Conservation (phyloP, 2,329 filamentous ascomycete species). For the Epichloe uncinata region DNA sequence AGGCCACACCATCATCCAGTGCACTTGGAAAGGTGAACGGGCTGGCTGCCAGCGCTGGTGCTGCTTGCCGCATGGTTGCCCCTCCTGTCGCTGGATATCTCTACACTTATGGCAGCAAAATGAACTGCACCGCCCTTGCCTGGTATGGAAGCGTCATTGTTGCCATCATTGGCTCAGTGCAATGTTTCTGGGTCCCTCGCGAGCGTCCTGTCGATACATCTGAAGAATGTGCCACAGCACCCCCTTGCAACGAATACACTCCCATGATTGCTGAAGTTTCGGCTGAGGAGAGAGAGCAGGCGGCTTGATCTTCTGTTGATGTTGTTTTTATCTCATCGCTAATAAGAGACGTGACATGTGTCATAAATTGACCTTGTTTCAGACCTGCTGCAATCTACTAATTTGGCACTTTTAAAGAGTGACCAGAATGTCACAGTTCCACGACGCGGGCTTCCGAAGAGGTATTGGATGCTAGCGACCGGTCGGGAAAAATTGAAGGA, state of each 20-base stretch:
- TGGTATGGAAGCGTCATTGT: constrained; percentile 50
- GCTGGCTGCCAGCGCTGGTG: constrained; percentile 50
- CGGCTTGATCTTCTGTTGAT: background rate
- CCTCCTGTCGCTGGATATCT: constrained; percentile 51
- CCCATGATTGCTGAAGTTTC: constrained; percentile 18
- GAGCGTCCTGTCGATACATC: constrained; percentile 13
- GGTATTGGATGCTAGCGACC: background rate
- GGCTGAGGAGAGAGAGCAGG: constrained; percentile 12
- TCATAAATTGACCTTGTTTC: constrained; percentile 1
- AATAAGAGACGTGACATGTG: background rate
- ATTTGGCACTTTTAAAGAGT: constrained; percentile 7
- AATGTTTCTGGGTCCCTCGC: constrained; percentile 43
- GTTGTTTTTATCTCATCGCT: background rate
- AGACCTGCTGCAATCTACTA: constrained; percentile 2
- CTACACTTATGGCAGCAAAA: constrained; percentile 44
- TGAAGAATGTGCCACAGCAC: constrained; percentile 16
- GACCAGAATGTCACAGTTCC: constrained; percentile 9
- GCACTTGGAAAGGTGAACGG: constrained; percentile 54
- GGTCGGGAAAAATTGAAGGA: constrained; percentile 1
- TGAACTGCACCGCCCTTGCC: constrained; percentile 46
- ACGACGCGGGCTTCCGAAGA: constrained; percentile 4
- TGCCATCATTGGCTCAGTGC: constrained; percentile 42
- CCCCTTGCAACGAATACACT: constrained; percentile 6
- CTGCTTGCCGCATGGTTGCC: constrained; percentile 53
- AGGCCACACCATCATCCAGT: constrained; percentile 42